Conservation (phyloP, 257 asterid species). For the Pogostemon cablin region DNA sequence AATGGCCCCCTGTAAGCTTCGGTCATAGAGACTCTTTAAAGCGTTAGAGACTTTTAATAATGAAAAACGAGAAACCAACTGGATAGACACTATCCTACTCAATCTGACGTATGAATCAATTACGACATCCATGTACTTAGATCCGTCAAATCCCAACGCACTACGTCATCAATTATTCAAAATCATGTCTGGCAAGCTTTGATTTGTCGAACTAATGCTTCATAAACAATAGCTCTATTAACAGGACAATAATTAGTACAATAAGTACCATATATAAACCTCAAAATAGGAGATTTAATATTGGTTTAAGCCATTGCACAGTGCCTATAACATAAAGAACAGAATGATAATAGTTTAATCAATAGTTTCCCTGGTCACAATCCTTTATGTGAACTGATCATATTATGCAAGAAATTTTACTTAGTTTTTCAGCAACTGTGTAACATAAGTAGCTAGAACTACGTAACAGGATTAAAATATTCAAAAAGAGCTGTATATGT, state of each 20-base stretch:
- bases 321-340: slow-evolving; percentile 18
- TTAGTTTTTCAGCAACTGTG: background rate
- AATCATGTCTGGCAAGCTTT: slow-evolving; percentile 21
- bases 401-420: background rate
- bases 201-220: slow-evolving; percentile 3
- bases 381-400: background rate
- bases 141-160: slow-evolving; percentile 29
- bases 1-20: slow-evolving; percentile 7
- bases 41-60: slow-evolving; percentile 26
- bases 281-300: slow-evolving; percentile 5
- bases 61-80: slow-evolving; percentile 20
- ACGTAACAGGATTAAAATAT: slow-evolving; percentile 13
- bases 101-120: slow-evolving; percentile 23
- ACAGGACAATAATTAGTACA: slow-evolving; percentile 32
- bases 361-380: background rate
- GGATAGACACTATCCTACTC: slow-evolving; percentile 34
- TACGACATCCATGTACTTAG: slow-evolving; percentile 31
- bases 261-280: slow-evolving; percentile 27
- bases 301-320: background rate
- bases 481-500: slow-evolving; percentile 4
- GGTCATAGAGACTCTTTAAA: slow-evolving; percentile 17
- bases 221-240: slow-evolving; percentile 1
- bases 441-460: background rate
- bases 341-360: background rate
- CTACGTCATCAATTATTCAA: slow-evolving; percentile 18